phyloP scores from a whole-genome alignment of 2,329 filamentous ascomycete species.

The Phoma sp. region DNA sequence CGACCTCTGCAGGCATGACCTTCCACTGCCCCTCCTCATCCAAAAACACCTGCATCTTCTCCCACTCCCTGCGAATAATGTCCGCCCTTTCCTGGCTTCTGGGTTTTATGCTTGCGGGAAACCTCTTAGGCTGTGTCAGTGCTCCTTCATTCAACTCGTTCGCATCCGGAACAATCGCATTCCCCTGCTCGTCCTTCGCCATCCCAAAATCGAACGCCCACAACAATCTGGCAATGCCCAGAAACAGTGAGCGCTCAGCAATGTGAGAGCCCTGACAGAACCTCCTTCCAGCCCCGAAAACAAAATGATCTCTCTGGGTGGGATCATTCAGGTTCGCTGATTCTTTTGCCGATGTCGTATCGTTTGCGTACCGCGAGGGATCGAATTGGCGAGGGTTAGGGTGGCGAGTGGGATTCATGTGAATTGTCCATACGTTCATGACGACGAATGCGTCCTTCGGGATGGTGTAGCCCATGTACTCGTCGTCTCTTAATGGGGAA shows the following conservation, averaged over 20 bases:
- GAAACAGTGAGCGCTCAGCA: conserved; percentile 33
- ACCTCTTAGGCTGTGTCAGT: neutral
- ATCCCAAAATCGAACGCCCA: conserved; percentile 36
- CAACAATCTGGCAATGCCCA: conserved; percentile 33
- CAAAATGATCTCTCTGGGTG: conserved; percentile 34
- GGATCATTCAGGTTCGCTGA: neutral
- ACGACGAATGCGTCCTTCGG: conserved; percentile 45
- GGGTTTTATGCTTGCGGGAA: neutral
- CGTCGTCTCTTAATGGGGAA: conserved; percentile 31
- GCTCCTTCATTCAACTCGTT: neutral
- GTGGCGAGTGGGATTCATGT: neutral
- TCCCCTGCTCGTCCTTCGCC: neutral
- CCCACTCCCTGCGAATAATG: conserved; percentile 23
- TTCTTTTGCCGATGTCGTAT: neutral
- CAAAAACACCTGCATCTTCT: neutral
- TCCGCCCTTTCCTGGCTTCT: conserved; percentile 18
- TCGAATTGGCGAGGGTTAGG: neutral
- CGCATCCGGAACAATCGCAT: neutral
- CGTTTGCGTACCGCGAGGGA: neutral
- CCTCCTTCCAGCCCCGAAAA: conserved; percentile 44
- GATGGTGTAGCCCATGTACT: conserved; percentile 44
- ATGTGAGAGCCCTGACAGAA: conserved; percentile 43
- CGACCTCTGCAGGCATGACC: neutral
- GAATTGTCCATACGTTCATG: conserved; percentile 41
- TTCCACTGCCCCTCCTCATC: neutral